Evolutionary conservation across 2,329 filamentous ascomycete species (phyloP), one percentile per base, ranked within the genome.

Genomic region (Aureobasidium sp.): DNA sequence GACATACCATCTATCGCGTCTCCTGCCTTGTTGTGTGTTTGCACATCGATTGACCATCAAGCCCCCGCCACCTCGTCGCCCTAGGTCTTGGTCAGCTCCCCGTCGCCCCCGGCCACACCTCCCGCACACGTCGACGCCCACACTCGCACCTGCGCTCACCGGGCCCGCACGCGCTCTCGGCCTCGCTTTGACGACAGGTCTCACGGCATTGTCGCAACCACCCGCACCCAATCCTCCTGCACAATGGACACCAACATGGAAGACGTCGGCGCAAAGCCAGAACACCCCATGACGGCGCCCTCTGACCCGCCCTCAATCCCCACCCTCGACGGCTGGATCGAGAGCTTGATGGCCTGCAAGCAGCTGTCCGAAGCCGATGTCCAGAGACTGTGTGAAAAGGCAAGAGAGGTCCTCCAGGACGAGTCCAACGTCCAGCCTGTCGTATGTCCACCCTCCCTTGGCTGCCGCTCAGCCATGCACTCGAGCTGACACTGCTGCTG

Each of bases 351-450:
- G 93, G 86, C 79, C 73, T 99, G 94, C 88, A 99, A 99, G 81
- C 94, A 97, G 82, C 82, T 99, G 75, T 85, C 89, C 64, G 94
- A 99, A 80, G 81, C 84, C 66, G 94, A 99, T 74, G 94, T 99
- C 64, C 90, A 95, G 79, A 87, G 93, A 75, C 84, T 99, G 72
- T 99, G 94, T 81, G 94, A 97, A 74, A 95, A 96, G 87, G 92
- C 94, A 72, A 85, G 92, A 77, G 94, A 99, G 78, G 92, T 99
- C 64, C 81, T 99, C 68, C 91, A 96, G 77, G 91, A 96, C 58
- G 94, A 99, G 79, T 96, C 92, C 61, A 99, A 99, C 73, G 94
- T 99, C 66, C 94, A 99, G 79, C 94, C 94, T 74, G 94, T 99
- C 78, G 92, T 96, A 89, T 71, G 84, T 76, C 31, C 25, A n/a